Percentiles rank a stretch among this genome's conserved stretches.
These are phyloP conservation scores for Cladorrhinum sp. DNA, from an alignment of 2,329 filamentous ascomycete genomes.

Conservation along the genomic window DNA sequence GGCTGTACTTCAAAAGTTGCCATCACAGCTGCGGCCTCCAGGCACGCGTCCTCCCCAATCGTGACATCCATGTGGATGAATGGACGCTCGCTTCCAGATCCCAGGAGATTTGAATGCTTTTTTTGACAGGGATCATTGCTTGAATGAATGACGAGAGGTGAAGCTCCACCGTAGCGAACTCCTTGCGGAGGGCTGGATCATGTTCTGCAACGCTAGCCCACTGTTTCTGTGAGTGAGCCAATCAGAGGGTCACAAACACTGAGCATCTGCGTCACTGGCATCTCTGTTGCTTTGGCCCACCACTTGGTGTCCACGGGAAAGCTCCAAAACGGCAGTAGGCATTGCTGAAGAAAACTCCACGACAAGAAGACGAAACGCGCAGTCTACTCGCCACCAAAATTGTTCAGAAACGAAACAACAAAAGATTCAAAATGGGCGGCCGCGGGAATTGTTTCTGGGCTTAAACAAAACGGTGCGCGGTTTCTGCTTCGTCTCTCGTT, in stretches of 20 bases:
- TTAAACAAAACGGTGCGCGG: constrained; percentile 9
- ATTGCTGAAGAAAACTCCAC: constrained; percentile 5
- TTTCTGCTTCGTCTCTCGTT: constrained; percentile 9
- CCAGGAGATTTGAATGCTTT: neutral
- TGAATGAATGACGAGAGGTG: neutral
- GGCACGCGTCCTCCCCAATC: neutral
- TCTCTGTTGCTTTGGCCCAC: constrained; percentile 1
- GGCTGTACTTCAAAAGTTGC: neutral
- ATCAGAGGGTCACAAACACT: neutral
- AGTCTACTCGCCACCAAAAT: constrained; percentile 17
- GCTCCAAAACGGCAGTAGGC: constrained; percentile 4
- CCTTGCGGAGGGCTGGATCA: neutral
- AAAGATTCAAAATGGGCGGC: constrained; percentile 18
- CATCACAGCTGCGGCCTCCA: constrained; percentile 8
- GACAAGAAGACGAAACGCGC: constrained; percentile 12
- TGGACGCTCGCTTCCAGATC: neutral
- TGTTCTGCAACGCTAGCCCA: neutral
- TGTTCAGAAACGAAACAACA: neutral
- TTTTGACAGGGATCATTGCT: neutral
- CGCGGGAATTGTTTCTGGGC: constrained; percentile 7
- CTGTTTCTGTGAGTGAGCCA: neutral
- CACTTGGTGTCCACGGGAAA: neutral
- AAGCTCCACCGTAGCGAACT: neutral
- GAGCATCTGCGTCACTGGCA: constrained; percentile 21
- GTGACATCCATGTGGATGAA: neutral